Evolutionary conservation across 2,329 filamentous ascomycete genomes (phyloP), one percentile per base, ranked within the genome.

Genomic region (Fusarium musae): DNA sequence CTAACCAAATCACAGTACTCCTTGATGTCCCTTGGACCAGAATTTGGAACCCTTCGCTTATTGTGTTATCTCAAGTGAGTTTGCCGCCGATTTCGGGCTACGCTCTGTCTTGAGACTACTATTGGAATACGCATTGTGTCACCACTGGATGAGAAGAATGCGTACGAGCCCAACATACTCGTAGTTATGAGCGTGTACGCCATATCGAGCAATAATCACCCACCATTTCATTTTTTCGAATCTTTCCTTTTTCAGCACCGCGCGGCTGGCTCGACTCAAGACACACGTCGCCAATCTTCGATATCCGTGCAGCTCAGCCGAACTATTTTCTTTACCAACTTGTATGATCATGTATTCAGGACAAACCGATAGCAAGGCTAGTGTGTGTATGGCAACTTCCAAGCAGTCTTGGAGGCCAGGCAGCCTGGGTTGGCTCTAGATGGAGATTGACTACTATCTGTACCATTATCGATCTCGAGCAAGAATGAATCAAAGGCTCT

Each of bases 101-200:
- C n/a, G 36, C 40, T 53, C 36, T 57, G 36, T 49, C 36, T 28
- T 47, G 50, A 73, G 59, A 60, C 26, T 32, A 59, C 40, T 39
- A 47, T 74, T 73, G 70, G 59, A 73, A 71, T 30, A 72, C 52
- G 46, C 23, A 43, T 21, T n/a, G 50, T 44, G 13, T 50, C 66
- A 52, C 37, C 39, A 39, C 59, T 61, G 70, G 62, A 59, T 53
- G 70, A 71, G 66, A 64, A 68, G 17, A 63, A 32, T 63, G 44
- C 63, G 60, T 56, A 30, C 42, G 39, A 59, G 28, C 60, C 12
- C 40, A 23, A 44, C 42, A 49, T 58, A 34, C 59, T 63, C 54
- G 34, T 50, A 63, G 49, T 47, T 46, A 34, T 44, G 54, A 47
- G 53, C 52, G 16, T 21, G 46, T 50, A 40, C 30, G 36, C 26